Evolutionary conservation across 768 basidiomycete genomes (phyloP).

Genomic region (Boletus sp.): DNA sequence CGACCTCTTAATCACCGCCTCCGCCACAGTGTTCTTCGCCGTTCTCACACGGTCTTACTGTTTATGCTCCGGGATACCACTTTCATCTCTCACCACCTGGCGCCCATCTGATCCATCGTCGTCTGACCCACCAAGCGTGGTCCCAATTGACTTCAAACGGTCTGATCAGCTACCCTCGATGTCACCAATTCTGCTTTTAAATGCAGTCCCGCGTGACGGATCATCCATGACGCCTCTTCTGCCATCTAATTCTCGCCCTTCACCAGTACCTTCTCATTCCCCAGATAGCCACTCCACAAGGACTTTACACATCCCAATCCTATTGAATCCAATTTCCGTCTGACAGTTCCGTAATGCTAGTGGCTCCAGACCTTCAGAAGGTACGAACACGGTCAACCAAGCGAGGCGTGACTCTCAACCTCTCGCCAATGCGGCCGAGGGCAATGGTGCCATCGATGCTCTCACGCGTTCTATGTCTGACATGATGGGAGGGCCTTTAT

Average conservation of each 20-base stretch:
- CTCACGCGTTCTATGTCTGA: constrained; percentile 11
- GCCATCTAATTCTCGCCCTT: not conserved
- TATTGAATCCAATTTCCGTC: not conserved
- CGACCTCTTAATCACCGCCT: not conserved
- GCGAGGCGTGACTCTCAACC: not conserved
- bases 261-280: not conserved
- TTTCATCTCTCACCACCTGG: not conserved
- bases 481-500: not conserved
- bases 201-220: not conserved
- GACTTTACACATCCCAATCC: not conserved
- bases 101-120: not conserved
- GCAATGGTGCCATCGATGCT: not conserved
- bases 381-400: not conserved
- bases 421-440: not conserved
- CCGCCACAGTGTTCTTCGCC: not conserved
- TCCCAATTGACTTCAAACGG: not conserved
- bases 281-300: not conserved
- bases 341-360: constrained; percentile 3
- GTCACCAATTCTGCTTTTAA: not conserved
- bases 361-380: not conserved
- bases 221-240: not conserved
- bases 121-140: not conserved
- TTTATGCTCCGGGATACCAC: not conserved
- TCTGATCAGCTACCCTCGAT: not conserved
- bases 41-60: not conserved